phyloP scores from a whole-genome alignment of 208 protist genomes.

The Phytomonas francai region DNA sequence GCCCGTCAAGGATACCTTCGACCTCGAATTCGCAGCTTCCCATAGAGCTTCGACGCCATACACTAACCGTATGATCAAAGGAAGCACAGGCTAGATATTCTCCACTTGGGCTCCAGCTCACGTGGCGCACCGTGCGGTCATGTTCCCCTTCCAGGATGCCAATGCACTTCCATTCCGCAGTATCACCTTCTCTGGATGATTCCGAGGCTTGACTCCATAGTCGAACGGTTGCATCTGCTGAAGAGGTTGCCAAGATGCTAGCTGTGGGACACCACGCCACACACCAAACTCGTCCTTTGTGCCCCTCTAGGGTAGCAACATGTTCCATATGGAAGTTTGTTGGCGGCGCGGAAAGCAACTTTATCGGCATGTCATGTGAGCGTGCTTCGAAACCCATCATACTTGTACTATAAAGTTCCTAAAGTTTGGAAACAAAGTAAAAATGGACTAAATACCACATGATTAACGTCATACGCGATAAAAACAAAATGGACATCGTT shows the following conservation, averaged over 20 bases:
- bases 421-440: too few species aligned
- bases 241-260: conserved; percentile 63
- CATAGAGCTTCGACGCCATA: conserved; percentile 44
- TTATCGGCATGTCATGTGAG: conserved; percentile 9
- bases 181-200: neutral
- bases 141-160: conserved; percentile 64
- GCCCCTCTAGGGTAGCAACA: conserved; percentile 40
- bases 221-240: conserved; percentile 56
- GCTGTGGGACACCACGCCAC: conserved; percentile 71
- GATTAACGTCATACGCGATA: neutral
- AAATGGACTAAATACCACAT: too few species aligned
- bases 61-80: conserved; percentile 74
- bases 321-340: conserved; percentile 19
- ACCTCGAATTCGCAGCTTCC: conserved; percentile 47
- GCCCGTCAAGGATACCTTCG: conserved; percentile 78
- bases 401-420: neutral
- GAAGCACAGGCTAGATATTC: conserved; percentile 69
- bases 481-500: neutral
- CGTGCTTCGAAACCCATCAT: neutral
- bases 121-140: conserved; percentile 62
- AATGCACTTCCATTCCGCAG: conserved; percentile 37
- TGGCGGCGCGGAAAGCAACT: conserved; percentile 10
- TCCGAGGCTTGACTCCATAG: conserved; percentile 35
- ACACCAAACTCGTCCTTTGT: conserved; percentile 79
- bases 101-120: conserved; percentile 81